phyloP scores from a whole-genome alignment of 2,329 filamentous ascomycete genomes.

The Nemania serpens region DNA sequence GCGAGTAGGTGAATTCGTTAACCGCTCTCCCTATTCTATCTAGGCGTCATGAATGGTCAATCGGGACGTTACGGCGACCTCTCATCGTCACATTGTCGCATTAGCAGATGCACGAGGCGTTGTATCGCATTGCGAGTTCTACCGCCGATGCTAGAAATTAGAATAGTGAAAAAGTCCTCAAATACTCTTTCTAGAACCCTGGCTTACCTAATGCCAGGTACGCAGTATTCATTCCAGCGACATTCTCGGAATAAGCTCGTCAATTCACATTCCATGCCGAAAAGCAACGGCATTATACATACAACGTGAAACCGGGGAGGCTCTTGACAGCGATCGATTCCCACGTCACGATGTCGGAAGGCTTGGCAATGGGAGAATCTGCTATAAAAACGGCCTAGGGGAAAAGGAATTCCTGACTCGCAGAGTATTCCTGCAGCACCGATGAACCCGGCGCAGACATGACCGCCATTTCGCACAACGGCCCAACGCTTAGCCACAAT shows the following conservation, averaged over 20 bases:
- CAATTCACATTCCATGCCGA: background rate
- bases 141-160: background rate
- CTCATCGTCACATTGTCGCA: slow-evolving; percentile 6
- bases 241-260: slow-evolving; percentile 1
- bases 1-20: slow-evolving; percentile 11
- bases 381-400: no score
- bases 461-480: slow-evolving; percentile 18
- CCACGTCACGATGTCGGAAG: slow-evolving; percentile 4
- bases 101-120: slow-evolving; percentile 21
- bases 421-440: no score
- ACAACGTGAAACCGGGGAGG: background rate
- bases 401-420: no score
- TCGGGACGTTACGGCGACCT: slow-evolving; percentile 11
- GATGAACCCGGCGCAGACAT: background rate
- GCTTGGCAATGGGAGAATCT: background rate
- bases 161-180: slow-evolving; percentile 16
- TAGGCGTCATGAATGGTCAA: slow-evolving; percentile 18
- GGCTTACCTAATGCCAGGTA: background rate
- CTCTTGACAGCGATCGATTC: background rate
- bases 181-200: slow-evolving; percentile 21
- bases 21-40: background rate
- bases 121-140: slow-evolving; percentile 13
- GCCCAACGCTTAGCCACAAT: background rate
- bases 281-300: background rate
- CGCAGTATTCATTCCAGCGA: no score